phyloP scores from a whole-genome alignment of 31 red algal species.

The Porphyra umbilicalis region DNA sequence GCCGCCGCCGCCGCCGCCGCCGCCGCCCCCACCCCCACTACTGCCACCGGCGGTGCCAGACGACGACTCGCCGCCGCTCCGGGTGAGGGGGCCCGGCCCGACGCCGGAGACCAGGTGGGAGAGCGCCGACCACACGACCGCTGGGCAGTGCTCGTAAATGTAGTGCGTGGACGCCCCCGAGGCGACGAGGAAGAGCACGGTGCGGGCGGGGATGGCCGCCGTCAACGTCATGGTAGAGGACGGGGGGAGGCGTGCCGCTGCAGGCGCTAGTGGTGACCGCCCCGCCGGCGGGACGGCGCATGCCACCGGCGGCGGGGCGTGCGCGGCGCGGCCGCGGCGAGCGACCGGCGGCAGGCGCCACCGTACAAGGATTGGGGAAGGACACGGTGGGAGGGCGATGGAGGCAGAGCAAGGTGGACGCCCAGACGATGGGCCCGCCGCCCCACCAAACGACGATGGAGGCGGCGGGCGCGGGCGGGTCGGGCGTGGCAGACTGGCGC shows the following conservation, averaged over 20 bases:
- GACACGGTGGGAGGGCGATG: too few species aligned
- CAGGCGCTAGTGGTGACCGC: not conserved
- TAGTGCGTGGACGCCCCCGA: not conserved
- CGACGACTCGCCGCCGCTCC: not conserved
- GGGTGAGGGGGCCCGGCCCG: not conserved
- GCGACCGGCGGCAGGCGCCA: too few species aligned
- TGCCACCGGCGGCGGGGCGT: not conserved
- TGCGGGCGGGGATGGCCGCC: not conserved
- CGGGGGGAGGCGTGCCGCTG: not conserved
- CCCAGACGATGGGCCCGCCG: too few species aligned
- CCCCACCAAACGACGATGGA: too few species aligned
- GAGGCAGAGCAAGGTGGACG: too few species aligned
- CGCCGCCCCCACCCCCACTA: not conserved
- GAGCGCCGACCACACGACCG: not conserved
- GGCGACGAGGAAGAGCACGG: not conserved
- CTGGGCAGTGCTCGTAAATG: not conserved
- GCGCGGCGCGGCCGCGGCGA: too few species aligned
- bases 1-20: too few species aligned
- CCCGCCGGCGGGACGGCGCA: not conserved
- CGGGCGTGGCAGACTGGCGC: too few species aligned
- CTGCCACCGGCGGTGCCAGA: too few species aligned
- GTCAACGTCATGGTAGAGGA: not conserved
- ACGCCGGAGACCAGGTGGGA: not conserved
- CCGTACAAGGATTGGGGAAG: too few species aligned
- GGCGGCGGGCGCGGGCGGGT: too few species aligned